Base-by-base conservation (phyloP, 495 filamentous ascomycete species). In the Hypoxylon cercidicola region DNA sequence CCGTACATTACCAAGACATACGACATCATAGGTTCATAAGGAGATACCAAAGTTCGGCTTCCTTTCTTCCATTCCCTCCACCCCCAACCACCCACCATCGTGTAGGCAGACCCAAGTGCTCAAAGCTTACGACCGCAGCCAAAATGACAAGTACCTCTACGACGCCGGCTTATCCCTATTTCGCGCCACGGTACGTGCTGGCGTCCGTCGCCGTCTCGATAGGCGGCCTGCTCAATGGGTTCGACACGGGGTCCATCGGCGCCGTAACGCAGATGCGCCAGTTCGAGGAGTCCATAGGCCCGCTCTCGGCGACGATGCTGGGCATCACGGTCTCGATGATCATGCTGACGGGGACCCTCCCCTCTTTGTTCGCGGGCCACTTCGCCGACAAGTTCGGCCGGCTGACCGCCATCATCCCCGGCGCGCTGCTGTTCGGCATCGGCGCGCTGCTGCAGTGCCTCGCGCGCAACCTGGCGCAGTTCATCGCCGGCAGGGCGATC, bases 241-340 rank as follows among this genome's bases (percentile, higher is more conserved):
- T 84, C 68, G 86, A 90, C 49, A 89, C 85, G 0, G 87, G 88
- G 3, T 82, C 81, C 4, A 88, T 90, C 45, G 88, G 88, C 0
- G 82, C 85, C 10, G 74, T 89, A 0, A 89, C 85, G 6, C 74
- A 78, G 18, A 89, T 91, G 88, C 75, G 77, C 0, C 71, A 77
- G 39, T 90, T 88, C 69, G 69, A 68, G 1, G 57, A 68, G 2
- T 71, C 76, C 9, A 79, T 90, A 43, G 84, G 87, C 1, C 64
- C 69, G 20, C 78, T 85, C 35, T 84, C 86, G 1, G 75, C 87
- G 4, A 79, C 78, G 0, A 72, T 88, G 40, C 81, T 84, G 45
- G 87, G 87, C 1, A 75, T 89, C 15, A 81, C 85, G 3, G 86
- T 90, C 20, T 90, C 88, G 2, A 79, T 82, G 8, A 87, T 90